Evolutionary conservation across 2,329 filamentous ascomycete species (phyloP), one percentile per base, ranked within the genome.

Genomic region (Camptophora hylomeconis): DNA sequence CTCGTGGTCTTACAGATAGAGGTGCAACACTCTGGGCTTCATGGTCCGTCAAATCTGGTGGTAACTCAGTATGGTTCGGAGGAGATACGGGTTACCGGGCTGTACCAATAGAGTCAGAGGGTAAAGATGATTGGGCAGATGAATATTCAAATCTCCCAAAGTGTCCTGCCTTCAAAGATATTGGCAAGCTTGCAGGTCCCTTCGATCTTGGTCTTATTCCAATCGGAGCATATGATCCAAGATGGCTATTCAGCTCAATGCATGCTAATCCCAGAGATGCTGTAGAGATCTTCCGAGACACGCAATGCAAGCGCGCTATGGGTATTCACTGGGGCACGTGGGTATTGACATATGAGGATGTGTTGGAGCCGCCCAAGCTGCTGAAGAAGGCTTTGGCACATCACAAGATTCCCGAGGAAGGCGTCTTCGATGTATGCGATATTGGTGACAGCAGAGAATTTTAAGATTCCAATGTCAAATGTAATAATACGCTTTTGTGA

Each of bases 241-340:
- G 56, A 22, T 66, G 54, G 44, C 54, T 89, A 38, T 86, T 89
- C 63, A 83, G 75, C 25, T 61, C 73, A 12, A 75, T 92, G 67
- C 87, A 95, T 51, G 78, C 80, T 5, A 80, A 92, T 50, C 87
- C 87, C 0, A 75, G 73, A 41, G 87, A 95, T 50, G 71, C 77
- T 0, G 84, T 93, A 20, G 82, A 89, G 45, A 93, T 95, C 43
- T 93, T 93, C 53, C 54, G 63, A 5, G 86, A 94, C 45, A 92
- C 82, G 1, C 68, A 67, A 42, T 94, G 86, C 59, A 64, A 69
- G 45, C 63, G 59, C 11, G 86, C 84, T 13, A 65, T 94, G 58
- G 86, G 72, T 2, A 93, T 94, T 44, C 87, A 94, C 50, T 94
- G 86, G 84, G 86, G 84, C 2, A 61, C 80, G 0, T 94, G 86